Conservation (phyloP, 768 basidiomycete species). For the Xerocomus potaroensis region DNA sequence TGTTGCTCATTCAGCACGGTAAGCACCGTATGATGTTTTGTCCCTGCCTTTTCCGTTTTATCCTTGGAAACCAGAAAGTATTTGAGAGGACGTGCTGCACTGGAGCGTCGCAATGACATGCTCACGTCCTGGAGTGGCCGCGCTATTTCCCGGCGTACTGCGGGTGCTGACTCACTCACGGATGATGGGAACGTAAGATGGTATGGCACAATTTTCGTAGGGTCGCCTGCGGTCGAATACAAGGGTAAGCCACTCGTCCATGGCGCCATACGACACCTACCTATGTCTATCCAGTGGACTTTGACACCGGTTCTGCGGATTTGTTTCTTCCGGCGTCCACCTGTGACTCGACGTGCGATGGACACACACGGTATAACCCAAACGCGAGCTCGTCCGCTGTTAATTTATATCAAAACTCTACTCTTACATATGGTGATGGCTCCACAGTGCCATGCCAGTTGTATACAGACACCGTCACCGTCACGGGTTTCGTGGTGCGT, state of each 20-base stretch:
- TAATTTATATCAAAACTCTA: constrained; percentile 25
- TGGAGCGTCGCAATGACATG: constrained; percentile 2
- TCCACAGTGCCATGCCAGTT: constrained; percentile 36
- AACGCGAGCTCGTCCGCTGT: constrained; percentile 28
- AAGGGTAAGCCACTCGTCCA: constrained; percentile 9
- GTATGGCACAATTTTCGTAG: constrained; percentile 25
- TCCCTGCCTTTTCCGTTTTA: background rate
- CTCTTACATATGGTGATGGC: constrained; percentile 41
- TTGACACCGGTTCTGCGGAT: constrained; percentile 36
- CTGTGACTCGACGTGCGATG: constrained; percentile 29
- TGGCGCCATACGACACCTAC: background rate
- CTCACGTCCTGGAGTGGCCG: background rate
- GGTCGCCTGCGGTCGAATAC: constrained; percentile 20
- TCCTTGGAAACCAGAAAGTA: constrained; percentile 16
- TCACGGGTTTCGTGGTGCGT: constrained; percentile 31
- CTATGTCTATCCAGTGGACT: constrained; percentile 19
- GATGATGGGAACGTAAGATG: constrained; percentile 14
- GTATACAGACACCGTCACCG: constrained; percentile 37
- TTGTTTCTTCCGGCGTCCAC: constrained; percentile 28
- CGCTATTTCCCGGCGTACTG: constrained; percentile 4
- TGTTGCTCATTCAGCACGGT: constrained; percentile 11
- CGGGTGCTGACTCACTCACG: constrained; percentile 9
- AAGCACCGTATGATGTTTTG: background rate
- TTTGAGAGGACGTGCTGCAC: constrained; percentile 7
- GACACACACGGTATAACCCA: constrained; percentile 36